Evolutionary conservation across 2,329 filamentous ascomycete species (phyloP), one percentile per base, ranked within the genome.

Genomic region (Trichophaea hybrida): DNA sequence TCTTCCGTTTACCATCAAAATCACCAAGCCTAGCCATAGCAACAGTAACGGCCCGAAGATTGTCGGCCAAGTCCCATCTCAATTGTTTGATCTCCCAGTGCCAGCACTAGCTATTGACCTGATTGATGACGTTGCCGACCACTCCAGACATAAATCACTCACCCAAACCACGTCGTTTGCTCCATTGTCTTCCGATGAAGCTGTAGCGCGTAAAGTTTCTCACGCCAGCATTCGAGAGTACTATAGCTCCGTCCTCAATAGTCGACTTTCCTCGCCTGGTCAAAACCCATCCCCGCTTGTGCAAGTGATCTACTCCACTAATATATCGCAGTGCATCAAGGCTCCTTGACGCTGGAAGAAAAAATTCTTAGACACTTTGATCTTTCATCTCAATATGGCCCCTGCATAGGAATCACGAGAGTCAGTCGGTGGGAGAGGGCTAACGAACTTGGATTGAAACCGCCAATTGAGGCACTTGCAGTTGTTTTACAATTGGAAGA

Each of bases 321-420:
- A 49, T 15, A 49, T 13, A 31, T 49, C 10, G 46, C 61, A 75
- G 82, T 94, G 38, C 93, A 97, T 69, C 88, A 94, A 73, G 73
- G 84, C 68, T 83, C 77, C 1, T 70, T 97, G 66, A 78, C 76
- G 8, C 66, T 86, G 50, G 78, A 85, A 59, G 90, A 97, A 77
- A 95, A 91, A 76, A 82, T 97, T 32, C 73, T 97, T 68, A 78
- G 91, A 64, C 87, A 95, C 71, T 98, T 93, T 73, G 93, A 98
- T 71, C 85, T 94, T 66, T 93, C 84, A 69, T 87, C 80, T 61
- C 87, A 95, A 69, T 98, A 87, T 71, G 93, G 93, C 59, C 93
- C 93, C 1, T 94, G 88, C 69, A 85, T 95, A 57, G 93, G 93
- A 6, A 88, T 91, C 56, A 74, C 82, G 40, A 82, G 93, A 52